phyloP scores from a whole-genome alignment of 371 early-diverging fungal genomes.

The Mucor saturninus region DNA sequence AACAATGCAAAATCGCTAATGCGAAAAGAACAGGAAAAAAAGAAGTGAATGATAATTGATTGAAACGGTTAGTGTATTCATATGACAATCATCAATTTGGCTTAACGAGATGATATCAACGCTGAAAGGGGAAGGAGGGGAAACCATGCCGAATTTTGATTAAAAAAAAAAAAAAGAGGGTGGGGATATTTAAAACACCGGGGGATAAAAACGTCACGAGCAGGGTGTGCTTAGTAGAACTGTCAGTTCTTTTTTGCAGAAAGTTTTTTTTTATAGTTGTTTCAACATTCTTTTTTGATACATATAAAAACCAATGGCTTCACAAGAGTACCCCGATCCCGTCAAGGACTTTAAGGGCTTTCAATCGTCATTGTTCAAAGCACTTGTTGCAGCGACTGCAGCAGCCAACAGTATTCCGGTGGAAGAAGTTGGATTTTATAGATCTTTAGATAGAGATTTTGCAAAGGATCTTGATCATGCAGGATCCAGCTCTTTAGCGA shows the following conservation, averaged over 20 bases:
- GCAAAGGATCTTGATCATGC: slow-evolving; percentile 60
- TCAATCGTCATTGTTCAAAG: slow-evolving; percentile 60
- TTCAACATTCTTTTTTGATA: background rate
- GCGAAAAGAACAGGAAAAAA: too few species aligned
- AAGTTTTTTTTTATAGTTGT: background rate
- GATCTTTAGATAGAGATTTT: slow-evolving; percentile 68
- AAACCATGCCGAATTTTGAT: too few species aligned
- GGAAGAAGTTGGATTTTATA: slow-evolving; percentile 73
- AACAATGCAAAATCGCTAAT: background rate
- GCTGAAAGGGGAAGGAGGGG: too few species aligned
- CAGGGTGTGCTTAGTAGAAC: background rate
- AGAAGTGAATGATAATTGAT: too few species aligned
- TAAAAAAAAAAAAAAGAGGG: too few species aligned
- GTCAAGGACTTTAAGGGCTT: slow-evolving; percentile 58
- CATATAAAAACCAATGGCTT: background rate
- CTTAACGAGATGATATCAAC: too few species aligned
- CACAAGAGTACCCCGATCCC: slow-evolving; percentile 41
- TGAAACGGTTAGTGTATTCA: too few species aligned
- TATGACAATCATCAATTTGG: too few species aligned
- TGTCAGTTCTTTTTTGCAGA: background rate
- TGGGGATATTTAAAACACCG: too few species aligned
- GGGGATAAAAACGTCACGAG: background rate
- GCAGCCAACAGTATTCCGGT: slow-evolving; percentile 67
- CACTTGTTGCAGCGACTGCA: slow-evolving; percentile 67
- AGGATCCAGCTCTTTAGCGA: slow-evolving; percentile 53